Evolutionary conservation across 176 grass and related monocot species (phyloP), one percentile per base, ranked within the genome.

Genomic region (Triticum monococcum): DNA sequence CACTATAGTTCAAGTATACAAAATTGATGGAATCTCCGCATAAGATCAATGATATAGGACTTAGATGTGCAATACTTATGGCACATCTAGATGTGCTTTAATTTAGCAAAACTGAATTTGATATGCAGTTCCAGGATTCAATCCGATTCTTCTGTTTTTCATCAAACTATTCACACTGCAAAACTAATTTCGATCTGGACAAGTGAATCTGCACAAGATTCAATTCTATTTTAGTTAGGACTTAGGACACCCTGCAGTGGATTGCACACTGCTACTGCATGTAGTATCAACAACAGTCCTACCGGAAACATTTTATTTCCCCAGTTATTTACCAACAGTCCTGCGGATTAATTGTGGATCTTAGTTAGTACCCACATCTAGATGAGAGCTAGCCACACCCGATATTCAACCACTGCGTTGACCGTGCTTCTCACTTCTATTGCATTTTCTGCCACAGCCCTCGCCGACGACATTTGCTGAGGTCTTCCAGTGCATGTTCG

Each of bases 401-500:
- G 17, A 57, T 57, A 57, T 57, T 8, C 52, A 68, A 72, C 36
- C 40, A 22, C 31, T 72, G 22, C 65, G 45, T 33, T 73, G 35
- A 74, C n/a, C 5, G 7, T 82, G 41, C 4, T 87, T 81, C 84
- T 24, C 37, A 83, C 3, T 84, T 22, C 28, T 85, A 22, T 4
- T 83, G 22, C 61, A 4, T 84, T 75, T 81, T 70, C 71, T 85
- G 32, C 56, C 68, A 68, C 94, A 99, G 97, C 92, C 97, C 38
- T 84, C 97, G 64, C 97, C 97, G 16, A 96, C 92, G 50, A 96
- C 97, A 79, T 99, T 99, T 60, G 64, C 75, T 48, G 97, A 99
- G 80, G 92, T 99, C 38, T 99, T 99, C 77, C 89, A 94, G 82
- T 96, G 97, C 83, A 94, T 99, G 79, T 99, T 99, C 88, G 94